Conservation (phyloP, 257 asterid species). For the Solanum paucissectum region DNA sequence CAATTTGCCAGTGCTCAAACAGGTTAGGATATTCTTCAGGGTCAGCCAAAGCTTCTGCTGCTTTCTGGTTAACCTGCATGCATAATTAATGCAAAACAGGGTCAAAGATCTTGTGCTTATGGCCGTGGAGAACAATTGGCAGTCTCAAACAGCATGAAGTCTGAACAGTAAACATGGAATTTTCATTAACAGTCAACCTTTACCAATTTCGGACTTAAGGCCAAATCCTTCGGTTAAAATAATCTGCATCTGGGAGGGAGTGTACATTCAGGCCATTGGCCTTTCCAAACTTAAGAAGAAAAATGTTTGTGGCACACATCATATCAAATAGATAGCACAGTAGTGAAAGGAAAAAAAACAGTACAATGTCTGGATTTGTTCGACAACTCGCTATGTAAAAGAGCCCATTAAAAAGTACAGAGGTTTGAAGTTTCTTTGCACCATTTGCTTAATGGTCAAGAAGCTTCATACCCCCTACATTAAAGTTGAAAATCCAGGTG, state of each 20-base stretch:
- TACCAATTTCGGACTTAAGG: not conserved
- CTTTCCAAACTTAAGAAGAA: not conserved
- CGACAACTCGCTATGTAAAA: not conserved
- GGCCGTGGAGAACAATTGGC: not conserved
- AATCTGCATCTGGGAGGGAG: not conserved
- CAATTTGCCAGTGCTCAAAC: constrained; percentile 92
- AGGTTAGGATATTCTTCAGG: constrained; percentile 85
- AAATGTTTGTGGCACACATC: not conserved
- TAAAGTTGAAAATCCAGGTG: not conserved
- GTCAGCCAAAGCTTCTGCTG: constrained; percentile 93
- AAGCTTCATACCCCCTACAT: not conserved
- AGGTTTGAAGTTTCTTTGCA: not conserved
- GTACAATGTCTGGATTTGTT: not conserved
- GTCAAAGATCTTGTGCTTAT: not conserved
- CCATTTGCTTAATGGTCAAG: not conserved
- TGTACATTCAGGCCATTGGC: not conserved
- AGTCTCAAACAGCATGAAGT: not conserved
- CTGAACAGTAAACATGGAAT: not conserved
- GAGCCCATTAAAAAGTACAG: not conserved
- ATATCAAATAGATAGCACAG: not conserved
- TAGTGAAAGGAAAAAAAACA: not conserved
- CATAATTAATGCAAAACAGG: not conserved
- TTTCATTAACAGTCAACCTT: not conserved
- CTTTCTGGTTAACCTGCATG: constrained; percentile 73
- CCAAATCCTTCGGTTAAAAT: not conserved